These are phyloP conservation scores for Globisporangium paroecandrum DNA, from an alignment of 352 stramenopile species.

Conservation along the genomic window DNA sequence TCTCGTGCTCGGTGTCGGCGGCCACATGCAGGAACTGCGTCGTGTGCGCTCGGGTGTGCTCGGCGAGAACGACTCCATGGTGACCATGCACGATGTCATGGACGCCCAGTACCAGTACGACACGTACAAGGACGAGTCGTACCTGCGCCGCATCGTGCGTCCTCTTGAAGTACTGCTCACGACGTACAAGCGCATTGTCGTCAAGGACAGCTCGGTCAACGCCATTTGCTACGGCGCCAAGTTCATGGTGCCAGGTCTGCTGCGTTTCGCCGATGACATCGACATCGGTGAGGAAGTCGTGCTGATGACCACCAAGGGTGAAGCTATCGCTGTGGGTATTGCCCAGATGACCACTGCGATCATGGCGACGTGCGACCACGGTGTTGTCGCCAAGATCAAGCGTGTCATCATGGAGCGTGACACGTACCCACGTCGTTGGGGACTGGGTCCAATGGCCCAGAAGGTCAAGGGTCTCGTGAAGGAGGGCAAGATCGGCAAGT, in stretches of 20 bases:
- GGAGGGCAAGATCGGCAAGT: conserved; percentile 89
- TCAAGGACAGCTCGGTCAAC: conserved; percentile 99
- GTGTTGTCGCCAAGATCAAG: conserved; percentile 99
- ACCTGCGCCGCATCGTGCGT: conserved; percentile 97
- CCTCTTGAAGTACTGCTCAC: conserved; percentile 98
- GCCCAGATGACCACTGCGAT: conserved; percentile 99
- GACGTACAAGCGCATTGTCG: conserved; percentile 99
- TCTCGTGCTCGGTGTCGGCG: conserved; percentile 95
- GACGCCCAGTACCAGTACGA: conserved; percentile 99
- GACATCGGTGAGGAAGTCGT: conserved; percentile 99
- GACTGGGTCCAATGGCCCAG: conserved; percentile 97
- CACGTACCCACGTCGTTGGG: conserved; percentile 99
- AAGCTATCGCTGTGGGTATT: conserved; percentile 98
- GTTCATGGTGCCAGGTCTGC: conserved; percentile 99
- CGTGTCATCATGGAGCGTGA: conserved; percentile 99
- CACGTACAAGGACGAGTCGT: conserved; percentile 99
- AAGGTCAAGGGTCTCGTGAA: conserved; percentile 99
- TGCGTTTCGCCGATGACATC: conserved; percentile 99
- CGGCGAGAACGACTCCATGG: conserved; percentile 94
- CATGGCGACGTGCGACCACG: conserved; percentile 99
- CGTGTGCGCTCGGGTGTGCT: conserved; percentile 96
- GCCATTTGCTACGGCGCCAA: conserved; percentile 99
- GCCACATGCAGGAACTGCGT: conserved; percentile 99
- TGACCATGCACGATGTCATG: conserved; percentile 99
- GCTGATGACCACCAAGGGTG: conserved; percentile 99